Conservation (phyloP, 2,329 filamentous ascomycete genomes). For the Parastagonospora avenae region DNA sequence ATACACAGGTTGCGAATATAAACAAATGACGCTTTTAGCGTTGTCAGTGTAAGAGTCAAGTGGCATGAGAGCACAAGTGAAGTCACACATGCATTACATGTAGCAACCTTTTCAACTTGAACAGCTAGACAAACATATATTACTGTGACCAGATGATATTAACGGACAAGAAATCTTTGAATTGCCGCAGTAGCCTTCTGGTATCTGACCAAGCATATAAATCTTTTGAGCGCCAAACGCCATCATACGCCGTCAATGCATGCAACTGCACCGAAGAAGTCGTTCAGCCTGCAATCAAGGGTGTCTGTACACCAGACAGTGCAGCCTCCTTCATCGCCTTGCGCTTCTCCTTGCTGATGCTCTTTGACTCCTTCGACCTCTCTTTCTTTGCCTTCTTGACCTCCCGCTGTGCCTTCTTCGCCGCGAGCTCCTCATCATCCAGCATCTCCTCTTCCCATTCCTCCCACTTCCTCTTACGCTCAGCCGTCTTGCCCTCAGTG, state of each 20-base stretch:
- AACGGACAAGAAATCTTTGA: background rate
- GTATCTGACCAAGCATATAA: constrained; percentile 19
- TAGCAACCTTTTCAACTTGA: no score
- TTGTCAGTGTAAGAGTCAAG: no score
- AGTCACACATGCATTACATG: no score
- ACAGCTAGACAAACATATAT: no score
- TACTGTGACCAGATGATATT: background rate
- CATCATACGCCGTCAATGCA: constrained; percentile 6
- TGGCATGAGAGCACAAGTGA: no score
- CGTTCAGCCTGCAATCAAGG: constrained; percentile 26
- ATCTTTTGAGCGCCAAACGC: constrained; percentile 21
- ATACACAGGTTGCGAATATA: no score
- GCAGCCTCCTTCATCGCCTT: constrained; percentile 57
- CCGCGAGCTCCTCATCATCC: constrained; percentile 40
- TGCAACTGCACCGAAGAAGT: constrained; percentile 3
- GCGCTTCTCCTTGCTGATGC: constrained; percentile 54
- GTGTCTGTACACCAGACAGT: constrained; percentile 49
- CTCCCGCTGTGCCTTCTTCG: constrained; percentile 44
- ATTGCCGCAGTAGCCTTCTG: constrained; percentile 5
- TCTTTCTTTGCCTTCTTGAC: constrained; percentile 56
- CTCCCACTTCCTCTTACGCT: constrained; percentile 46
- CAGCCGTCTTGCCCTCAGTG: constrained; percentile 28
- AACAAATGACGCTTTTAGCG: no score
- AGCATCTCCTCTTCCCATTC: constrained; percentile 46
- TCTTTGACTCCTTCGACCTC: constrained; percentile 38